A percentile compares a stretch with the other conserved stretches of the same genome.
Evolutionary conservation across 495 filamentous ascomycete species (phyloP).

Genomic region (Podospora appendiculata): DNA sequence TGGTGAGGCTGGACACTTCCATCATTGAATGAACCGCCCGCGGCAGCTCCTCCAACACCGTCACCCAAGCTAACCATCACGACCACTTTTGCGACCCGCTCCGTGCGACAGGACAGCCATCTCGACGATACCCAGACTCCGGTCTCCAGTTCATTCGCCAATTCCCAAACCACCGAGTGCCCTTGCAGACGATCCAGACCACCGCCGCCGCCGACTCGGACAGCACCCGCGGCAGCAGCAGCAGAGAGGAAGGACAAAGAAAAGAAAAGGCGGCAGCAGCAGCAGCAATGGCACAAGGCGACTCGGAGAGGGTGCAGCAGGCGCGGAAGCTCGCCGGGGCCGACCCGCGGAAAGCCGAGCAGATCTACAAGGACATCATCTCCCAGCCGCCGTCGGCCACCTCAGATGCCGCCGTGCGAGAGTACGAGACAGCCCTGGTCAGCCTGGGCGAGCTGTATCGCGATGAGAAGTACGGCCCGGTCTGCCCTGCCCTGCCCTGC

Average conservation of each 20-base stretch:
- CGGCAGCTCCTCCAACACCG: background rate
- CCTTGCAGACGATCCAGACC: background rate
- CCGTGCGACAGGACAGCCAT: too few relatives aligned
- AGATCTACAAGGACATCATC: conserved; percentile 80
- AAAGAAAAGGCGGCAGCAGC: background rate
- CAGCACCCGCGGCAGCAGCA: too few relatives aligned
- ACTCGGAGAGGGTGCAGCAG: conserved; percentile 50
- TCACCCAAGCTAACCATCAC: background rate
- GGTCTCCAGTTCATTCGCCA: too few relatives aligned
- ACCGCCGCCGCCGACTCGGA: background rate
- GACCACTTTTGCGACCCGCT: conserved; percentile 2
- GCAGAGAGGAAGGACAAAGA: background rate
- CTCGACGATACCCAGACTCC: too few relatives aligned
- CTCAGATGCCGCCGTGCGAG: conserved; percentile 70
- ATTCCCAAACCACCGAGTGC: too few relatives aligned
- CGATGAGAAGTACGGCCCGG: conserved; percentile 62
- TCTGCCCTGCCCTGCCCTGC: background rate
- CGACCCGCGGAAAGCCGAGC: conserved; percentile 71
- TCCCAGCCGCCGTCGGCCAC: conserved; percentile 73
- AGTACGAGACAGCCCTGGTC: conserved; percentile 79
- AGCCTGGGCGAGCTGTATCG: conserved; percentile 87
- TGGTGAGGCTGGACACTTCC: conserved; percentile 13
- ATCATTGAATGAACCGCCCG: conserved; percentile 2
- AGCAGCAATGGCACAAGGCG: conserved; percentile 37
- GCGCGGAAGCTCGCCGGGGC: conserved; percentile 75